phyloP scores from a whole-genome alignment of 2,329 filamentous ascomycete genomes.

The Alternaria hordeiaustralica region DNA sequence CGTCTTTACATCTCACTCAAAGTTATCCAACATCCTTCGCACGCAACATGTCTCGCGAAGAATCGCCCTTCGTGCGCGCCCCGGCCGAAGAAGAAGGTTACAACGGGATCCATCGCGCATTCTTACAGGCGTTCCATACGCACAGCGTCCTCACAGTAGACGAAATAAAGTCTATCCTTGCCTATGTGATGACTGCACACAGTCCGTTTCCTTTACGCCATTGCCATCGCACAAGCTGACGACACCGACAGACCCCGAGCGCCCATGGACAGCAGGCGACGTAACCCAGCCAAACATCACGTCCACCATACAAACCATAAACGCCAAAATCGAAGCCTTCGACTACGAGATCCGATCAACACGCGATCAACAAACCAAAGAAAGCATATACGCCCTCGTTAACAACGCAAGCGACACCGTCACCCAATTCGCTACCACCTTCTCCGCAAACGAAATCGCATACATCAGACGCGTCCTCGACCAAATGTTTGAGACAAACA shows the following conservation, averaged over 20 bases:
- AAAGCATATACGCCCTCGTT: conserved; percentile 80
- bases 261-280: conserved; percentile 62
- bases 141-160: conserved; percentile 77
- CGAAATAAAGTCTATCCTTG: conserved; percentile 76
- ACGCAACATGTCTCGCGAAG: conserved; percentile 21
- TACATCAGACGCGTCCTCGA: conserved; percentile 90
- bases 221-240: conserved; percentile 5
- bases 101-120: conserved; percentile 76
- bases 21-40: neutral
- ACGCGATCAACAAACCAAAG: conserved; percentile 69
- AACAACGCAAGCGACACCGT: conserved; percentile 86
- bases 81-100: conserved; percentile 23
- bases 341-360: conserved; percentile 86
- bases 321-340: conserved; percentile 75
- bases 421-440: conserved; percentile 85
- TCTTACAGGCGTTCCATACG: conserved; percentile 86
- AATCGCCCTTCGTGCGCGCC: conserved; percentile 20
- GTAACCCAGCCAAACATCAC: conserved; percentile 73
- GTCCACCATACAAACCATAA: conserved; percentile 72
- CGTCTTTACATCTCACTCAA: neutral
- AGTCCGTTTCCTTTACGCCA: conserved; percentile 42
- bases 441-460: conserved; percentile 81
- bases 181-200: conserved; percentile 71
- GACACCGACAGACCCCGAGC: conserved; percentile 42
- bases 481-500: conserved; percentile 89